Base-by-base conservation (phyloP, 2,329 filamentous ascomycete genomes). In the Lasiodiplodia gonubiensis region DNA sequence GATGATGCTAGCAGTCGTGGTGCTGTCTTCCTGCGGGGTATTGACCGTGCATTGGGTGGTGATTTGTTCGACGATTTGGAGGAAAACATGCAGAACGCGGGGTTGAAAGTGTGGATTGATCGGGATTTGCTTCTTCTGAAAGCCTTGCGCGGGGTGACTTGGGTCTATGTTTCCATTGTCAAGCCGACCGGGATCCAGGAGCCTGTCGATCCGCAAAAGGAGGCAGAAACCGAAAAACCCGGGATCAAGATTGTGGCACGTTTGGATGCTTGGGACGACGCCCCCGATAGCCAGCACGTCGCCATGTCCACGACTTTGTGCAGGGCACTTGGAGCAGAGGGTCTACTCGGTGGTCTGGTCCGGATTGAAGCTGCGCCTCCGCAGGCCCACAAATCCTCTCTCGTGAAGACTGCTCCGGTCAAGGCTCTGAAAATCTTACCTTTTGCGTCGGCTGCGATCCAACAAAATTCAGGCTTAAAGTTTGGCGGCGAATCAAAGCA, bases 401-500 rank as follows among this genome's bases (percentile, higher is more conserved):
- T 63, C n/a, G 68, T 78, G 46, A 83, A 81, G 68, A 70, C 65
- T 46, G 54, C 39, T 72, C 73, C 80, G 69, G 82, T 92, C 5
- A 87, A 88, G 78, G 82, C 87, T 4, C 80, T 98, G 68, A 94
- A 92, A 72, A 83, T 99, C 2, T 92, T 91, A 67, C 95, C 95
- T 0, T 98, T 97, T 73, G 85, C 88, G 3, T 81, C 85, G 0
- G 78, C 82, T 57, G 79, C 80, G 25, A 80, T 84, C 3, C 89
- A 88, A 71, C 80, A 84, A 48, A 86, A 84, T 42, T 85, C 90
- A 54, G 90, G 90, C 0, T 83, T 97, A 25, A 93, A 89, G 72
- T 97, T 98, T 75, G 94, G 94, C 4, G 92, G 93, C 16, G 93
- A 97, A 72, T 92, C 92, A 0, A 92, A 92, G 72, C 87, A 91